Evolutionary conservation across 345 rosid species (phyloP).

Genomic region (Camelina laxa): DNA sequence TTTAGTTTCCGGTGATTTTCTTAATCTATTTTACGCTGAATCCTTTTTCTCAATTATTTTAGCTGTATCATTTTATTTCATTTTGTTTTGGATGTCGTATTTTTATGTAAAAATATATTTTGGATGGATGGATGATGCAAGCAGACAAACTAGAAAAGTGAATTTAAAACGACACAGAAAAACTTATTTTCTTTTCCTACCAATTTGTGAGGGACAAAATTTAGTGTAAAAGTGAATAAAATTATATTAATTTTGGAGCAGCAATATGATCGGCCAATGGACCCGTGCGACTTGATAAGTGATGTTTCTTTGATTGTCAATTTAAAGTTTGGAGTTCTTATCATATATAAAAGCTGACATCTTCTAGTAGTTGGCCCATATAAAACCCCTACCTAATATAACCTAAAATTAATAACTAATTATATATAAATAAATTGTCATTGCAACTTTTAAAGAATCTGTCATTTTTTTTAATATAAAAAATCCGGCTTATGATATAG

Average conservation of each 20-base stretch:
- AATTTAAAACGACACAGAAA: not conserved
- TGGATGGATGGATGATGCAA: conserved; percentile 16
- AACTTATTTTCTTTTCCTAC: conserved; percentile 18
- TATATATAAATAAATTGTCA: no score
- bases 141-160: conserved; percentile 22
- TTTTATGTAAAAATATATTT: not conserved
- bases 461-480: no score
- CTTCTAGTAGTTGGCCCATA: conserved; percentile 12
- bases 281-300: conserved; percentile 32
- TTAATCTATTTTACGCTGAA: not conserved
- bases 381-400: not conserved
- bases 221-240: conserved; percentile 1
- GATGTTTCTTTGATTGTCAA: conserved; percentile 19
- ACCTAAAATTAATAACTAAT: no score
- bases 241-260: not conserved
- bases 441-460: no score
- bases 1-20: not conserved
- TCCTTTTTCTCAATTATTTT: not conserved
- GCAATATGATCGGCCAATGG: conserved; percentile 26
- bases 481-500: no score
- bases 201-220: conserved; percentile 29
- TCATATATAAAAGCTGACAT: conserved; percentile 24
- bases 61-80: not conserved
- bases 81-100: not conserved
- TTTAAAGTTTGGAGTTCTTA: conserved; percentile 27